Evolutionary conservation across 768 basidiomycete genomes (phyloP).

Genomic region (Cystobasidium tubakii): DNA sequence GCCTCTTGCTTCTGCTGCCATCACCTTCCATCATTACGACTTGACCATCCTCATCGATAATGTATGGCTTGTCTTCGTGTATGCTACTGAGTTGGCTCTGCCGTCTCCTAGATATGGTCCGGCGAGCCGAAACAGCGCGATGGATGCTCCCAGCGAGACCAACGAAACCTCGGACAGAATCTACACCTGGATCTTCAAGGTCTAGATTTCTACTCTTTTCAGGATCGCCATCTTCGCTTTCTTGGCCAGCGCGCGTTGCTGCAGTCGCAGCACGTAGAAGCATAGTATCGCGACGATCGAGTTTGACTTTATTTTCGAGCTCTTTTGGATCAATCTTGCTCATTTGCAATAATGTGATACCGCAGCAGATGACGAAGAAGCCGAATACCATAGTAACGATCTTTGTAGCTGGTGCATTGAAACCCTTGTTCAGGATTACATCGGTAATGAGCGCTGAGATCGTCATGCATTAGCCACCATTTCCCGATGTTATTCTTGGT

Average conservation of each 20-base stretch:
- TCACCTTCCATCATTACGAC: slow-evolving; percentile 3
- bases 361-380: slow-evolving; percentile 82
- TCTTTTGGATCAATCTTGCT: slow-evolving; percentile 82
- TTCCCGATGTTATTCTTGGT: slow-evolving; percentile 40
- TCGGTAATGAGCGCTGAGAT: slow-evolving; percentile 51
- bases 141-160: slow-evolving; percentile 88
- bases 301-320: slow-evolving; percentile 56
- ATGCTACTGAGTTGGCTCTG: slow-evolving; percentile 3
- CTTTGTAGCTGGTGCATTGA: slow-evolving; percentile 65
- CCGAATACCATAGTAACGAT: slow-evolving; percentile 74
- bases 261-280: slow-evolving; percentile 74
- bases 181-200: slow-evolving; percentile 85
- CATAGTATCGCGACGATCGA: slow-evolving; percentile 84
- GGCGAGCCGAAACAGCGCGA: slow-evolving; percentile 44
- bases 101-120: slow-evolving; percentile 33
- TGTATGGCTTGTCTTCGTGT: not conserved
- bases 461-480: slow-evolving; percentile 54
- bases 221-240: slow-evolving; percentile 51
- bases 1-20: not conserved
- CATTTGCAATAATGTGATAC: slow-evolving; percentile 92
- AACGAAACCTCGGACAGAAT: slow-evolving; percentile 81
- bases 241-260: slow-evolving; percentile 49
- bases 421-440: slow-evolving; percentile 73
- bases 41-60: slow-evolving; percentile 35
- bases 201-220: slow-evolving; percentile 63